Evolutionary conservation across 2,329 filamentous ascomycete genomes (phyloP).

Genomic region (Fusarium praegraminearum): DNA sequence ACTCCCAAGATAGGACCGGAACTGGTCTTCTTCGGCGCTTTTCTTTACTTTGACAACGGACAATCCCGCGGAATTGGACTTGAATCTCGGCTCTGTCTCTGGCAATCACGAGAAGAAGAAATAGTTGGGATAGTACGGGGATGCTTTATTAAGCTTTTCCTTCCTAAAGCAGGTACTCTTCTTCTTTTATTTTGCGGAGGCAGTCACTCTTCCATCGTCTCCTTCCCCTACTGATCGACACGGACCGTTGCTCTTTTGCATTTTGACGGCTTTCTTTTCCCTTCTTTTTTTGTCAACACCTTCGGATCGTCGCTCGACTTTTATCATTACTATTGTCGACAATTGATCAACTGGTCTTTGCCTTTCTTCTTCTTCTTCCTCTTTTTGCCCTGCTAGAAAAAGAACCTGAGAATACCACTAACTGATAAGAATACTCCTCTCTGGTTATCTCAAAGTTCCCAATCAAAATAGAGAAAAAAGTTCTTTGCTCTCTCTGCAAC

Average conservation of each 20-base stretch:
- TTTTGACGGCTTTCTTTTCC: constrained; percentile 11
- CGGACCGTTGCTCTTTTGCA: constrained; percentile 27
- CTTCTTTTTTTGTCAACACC: constrained; percentile 10
- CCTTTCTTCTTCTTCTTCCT: neutral
- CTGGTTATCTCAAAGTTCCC: neutral
- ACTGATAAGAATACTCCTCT: neutral
- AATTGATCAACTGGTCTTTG: neutral
- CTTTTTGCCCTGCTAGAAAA: neutral
- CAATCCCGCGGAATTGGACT: constrained; percentile 27
- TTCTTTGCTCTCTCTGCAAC: neutral
- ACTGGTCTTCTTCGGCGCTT: constrained; percentile 27
- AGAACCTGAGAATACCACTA: neutral
- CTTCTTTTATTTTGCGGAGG: neutral
- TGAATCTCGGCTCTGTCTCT: constrained; percentile 20
- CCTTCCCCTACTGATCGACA: constrained; percentile 30
- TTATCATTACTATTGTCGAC: neutral
- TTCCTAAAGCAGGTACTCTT: neutral
- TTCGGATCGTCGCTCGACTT: constrained; percentile 43
- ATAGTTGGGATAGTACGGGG: neutral
- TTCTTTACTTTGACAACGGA: constrained; percentile 21
- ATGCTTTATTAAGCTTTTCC: constrained; percentile 29
- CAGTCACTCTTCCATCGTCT: neutral
- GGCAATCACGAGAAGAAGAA: neutral
- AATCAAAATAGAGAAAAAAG: neutral
- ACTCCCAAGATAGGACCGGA: constrained; percentile 7